phyloP scores from a whole-genome alignment of 2,329 filamentous ascomycete genomes.

The Alternaria brassicicola region DNA sequence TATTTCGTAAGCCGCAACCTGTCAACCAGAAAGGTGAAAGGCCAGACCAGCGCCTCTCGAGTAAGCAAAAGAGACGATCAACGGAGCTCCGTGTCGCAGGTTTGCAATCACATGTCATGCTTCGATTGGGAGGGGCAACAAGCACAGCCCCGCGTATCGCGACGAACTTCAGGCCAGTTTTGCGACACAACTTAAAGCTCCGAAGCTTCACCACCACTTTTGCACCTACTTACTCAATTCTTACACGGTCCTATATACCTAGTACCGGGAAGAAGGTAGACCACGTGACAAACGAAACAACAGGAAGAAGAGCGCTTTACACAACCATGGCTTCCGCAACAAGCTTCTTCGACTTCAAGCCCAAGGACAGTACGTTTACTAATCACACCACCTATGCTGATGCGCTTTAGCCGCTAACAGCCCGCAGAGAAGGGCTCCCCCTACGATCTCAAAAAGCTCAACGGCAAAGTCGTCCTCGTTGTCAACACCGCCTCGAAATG shows the following conservation, averaged over 20 bases:
- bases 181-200: not conserved
- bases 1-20: not conserved
- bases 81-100: not conserved
- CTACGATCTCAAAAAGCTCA: conserved; percentile 72
- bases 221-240: not conserved
- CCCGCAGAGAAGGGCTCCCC: conserved; percentile 73
- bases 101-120: conserved; percentile 15
- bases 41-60: not conserved
- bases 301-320: conserved; percentile 6
- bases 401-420: not conserved
- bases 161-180: conserved; percentile 4
- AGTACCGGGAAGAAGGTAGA: not conserved
- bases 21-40: not conserved
- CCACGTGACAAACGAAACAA: not conserved
- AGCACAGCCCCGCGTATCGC: conserved; percentile 18
- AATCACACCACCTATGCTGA: not conserved
- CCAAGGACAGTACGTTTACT: conserved; percentile 73
- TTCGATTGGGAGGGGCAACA: conserved; percentile 10
- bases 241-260: not conserved
- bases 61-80: not conserved
- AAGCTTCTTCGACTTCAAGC: conserved; percentile 82
- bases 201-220: not conserved
- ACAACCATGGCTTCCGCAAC: conserved; percentile 70
- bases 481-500: conserved; percentile 99
- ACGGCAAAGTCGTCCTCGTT: conserved; percentile 91